These are phyloP conservation scores for Myriangium duriaei DNA, from an alignment of 2,329 filamentous ascomycete genomes.

Conservation along the genomic window DNA sequence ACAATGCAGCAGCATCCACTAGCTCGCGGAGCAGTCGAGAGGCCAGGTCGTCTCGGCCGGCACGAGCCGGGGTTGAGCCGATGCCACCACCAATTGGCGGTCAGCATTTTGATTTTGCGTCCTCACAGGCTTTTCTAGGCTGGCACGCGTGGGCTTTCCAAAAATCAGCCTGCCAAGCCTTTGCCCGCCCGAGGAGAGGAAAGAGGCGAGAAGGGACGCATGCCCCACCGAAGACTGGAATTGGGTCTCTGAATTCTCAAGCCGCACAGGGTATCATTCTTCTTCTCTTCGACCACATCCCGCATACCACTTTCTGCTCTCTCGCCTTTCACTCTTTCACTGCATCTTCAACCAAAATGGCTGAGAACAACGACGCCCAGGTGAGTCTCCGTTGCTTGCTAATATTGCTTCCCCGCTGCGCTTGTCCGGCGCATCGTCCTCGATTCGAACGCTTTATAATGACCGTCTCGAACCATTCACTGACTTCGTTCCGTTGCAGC, in stretches of 20 bases:
- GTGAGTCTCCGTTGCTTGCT: slow-evolving; percentile 11
- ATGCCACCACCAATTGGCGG: background rate
- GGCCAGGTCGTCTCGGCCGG: too few relatives aligned
- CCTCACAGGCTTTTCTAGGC: too few relatives aligned
- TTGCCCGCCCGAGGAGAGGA: background rate
- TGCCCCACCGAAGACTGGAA: background rate
- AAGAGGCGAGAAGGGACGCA: slow-evolving; percentile 1
- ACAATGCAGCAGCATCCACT: background rate
- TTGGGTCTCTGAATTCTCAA: background rate
- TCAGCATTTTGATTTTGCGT: too few relatives aligned
- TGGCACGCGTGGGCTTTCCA: background rate
- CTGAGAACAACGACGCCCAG: slow-evolving; percentile 21
- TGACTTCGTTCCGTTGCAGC: slow-evolving; percentile 23
- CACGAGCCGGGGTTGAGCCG: background rate
- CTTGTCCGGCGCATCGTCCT: background rate
- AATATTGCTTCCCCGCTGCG: background rate
- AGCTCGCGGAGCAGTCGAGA: too few relatives aligned
- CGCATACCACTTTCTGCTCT: background rate
- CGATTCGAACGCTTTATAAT: too few relatives aligned
- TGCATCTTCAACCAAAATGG: slow-evolving; percentile 12
- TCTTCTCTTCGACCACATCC: slow-evolving; percentile 7
- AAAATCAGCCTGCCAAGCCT: background rate
- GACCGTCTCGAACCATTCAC: too few relatives aligned
- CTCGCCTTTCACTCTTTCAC: slow-evolving; percentile 9
- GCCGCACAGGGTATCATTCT: slow-evolving; percentile 2